Evolutionary conservation across 345 rosid species (phyloP).

Genomic region (Eutrema japonicum): DNA sequence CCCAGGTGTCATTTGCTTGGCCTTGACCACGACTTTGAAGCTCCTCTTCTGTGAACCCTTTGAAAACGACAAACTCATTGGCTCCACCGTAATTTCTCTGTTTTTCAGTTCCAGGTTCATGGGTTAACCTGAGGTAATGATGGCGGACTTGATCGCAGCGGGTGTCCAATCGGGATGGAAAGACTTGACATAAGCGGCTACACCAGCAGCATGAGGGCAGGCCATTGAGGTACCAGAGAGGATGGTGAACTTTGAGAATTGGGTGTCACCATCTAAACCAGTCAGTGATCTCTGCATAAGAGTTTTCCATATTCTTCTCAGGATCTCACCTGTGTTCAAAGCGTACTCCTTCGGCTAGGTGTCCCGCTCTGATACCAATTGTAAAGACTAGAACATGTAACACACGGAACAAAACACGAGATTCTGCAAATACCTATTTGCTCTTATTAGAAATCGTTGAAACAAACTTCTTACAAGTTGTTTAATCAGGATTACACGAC

Average conservation of each 20-base stretch:
- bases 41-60: constrained; percentile 55
- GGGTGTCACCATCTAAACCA: constrained; percentile 83
- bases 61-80: constrained; percentile 59
- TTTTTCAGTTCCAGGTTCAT: background rate
- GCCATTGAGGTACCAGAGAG: constrained; percentile 98
- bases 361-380: too few relatives aligned
- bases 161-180: constrained; percentile 84
- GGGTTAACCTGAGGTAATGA: constrained; percentile 74
- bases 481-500: too few relatives aligned
- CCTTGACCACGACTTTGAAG: constrained; percentile 78
- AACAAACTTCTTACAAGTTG: too few relatives aligned
- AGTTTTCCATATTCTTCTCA: too few relatives aligned
- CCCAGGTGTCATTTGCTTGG: constrained; percentile 45
- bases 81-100: constrained; percentile 53
- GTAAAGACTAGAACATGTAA: too few relatives aligned
- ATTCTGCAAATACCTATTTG: too few relatives aligned
- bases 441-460: too few relatives aligned
- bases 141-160: constrained; percentile 88
- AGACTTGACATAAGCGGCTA: constrained; percentile 86
- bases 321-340: too few relatives aligned
- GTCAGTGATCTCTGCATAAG: constrained; percentile 78
- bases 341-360: too few relatives aligned
- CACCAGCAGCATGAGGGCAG: constrained; percentile 81
- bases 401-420: too few relatives aligned
- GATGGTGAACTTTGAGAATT: constrained; percentile 64